Conservation (phyloP, 73 alveolate species). For the Paraurostyla sp. region DNA sequence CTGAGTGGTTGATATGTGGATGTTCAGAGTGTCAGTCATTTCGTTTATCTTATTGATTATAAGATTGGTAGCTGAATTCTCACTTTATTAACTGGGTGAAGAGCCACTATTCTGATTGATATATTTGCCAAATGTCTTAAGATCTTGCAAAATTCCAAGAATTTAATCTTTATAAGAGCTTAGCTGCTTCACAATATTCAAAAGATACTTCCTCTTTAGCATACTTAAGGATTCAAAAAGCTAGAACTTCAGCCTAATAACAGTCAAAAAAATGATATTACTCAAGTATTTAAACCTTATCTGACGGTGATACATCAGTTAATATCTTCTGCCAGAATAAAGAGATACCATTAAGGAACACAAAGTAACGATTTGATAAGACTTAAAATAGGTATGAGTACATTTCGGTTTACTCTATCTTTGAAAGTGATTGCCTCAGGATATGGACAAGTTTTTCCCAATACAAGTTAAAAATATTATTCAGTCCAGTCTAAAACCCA, state of each 20-base stretch:
- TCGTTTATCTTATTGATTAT: conserved; percentile 9
- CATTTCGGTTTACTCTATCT: conserved; percentile 56
- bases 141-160: neutral
- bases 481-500: conserved; percentile 47
- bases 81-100: neutral
- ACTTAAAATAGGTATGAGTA: conserved; percentile 53
- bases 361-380: conserved; percentile 56
- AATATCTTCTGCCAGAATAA: conserved; percentile 63
- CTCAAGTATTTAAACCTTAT: conserved; percentile 40
- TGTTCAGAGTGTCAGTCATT: conserved; percentile 31
- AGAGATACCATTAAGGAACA: conserved; percentile 40
- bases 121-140: conserved; percentile 22
- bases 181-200: neutral
- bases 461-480: conserved; percentile 64
- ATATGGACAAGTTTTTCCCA: conserved; percentile 67
- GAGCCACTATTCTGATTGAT: neutral
- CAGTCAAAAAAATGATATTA: neutral
- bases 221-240: conserved; percentile 41
- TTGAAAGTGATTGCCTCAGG: conserved; percentile 42
- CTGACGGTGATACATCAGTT: conserved; percentile 57
- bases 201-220: conserved; percentile 14
- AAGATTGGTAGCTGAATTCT: neutral
- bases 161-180: neutral
- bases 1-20: conserved; percentile 34
- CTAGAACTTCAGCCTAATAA: conserved; percentile 35